Percentiles rank a stretch among this genome's conserved stretches.
phyloP scores from a whole-genome alignment of 495 filamentous ascomycete species.

The Jackrogersella multiformis region DNA sequence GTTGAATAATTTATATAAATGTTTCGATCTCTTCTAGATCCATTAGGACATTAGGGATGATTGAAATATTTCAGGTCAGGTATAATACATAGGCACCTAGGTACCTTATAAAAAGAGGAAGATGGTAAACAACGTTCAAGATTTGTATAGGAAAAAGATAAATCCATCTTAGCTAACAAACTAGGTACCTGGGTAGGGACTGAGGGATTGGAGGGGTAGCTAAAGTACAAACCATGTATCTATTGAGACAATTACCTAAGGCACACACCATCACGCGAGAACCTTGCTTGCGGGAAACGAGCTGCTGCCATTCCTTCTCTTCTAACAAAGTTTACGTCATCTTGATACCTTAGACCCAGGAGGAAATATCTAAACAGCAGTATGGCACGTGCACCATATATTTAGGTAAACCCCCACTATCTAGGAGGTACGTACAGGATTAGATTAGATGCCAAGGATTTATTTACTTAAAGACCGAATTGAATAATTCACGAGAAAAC shows the following conservation, averaged over 20 bases:
- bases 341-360: not conserved
- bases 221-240: not conserved
- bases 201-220: too few relatives aligned
- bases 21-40: not conserved
- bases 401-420: slow-evolving; percentile 14
- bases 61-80: not conserved
- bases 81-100: not conserved
- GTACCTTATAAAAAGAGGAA: too few relatives aligned
- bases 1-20: not conserved
- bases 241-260: slow-evolving; percentile 8
- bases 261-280: not conserved
- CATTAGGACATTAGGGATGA: not conserved
- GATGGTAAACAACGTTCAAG: not conserved
- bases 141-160: not conserved
- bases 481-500: slow-evolving; percentile 4
- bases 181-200: too few relatives aligned
- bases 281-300: too few relatives aligned
- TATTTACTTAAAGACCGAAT: slow-evolving; percentile 14
- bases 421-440: not conserved
- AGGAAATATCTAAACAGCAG: slow-evolving; percentile 15
- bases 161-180: not conserved
- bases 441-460: slow-evolving; percentile 14
- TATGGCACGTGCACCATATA: slow-evolving; percentile 30
- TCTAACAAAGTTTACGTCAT: slow-evolving; percentile 27
- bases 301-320: slow-evolving; percentile 14